Evolutionary conservation across 495 filamentous ascomycete genomes (phyloP).

Genomic region (Penicillium malachiteum): DNA sequence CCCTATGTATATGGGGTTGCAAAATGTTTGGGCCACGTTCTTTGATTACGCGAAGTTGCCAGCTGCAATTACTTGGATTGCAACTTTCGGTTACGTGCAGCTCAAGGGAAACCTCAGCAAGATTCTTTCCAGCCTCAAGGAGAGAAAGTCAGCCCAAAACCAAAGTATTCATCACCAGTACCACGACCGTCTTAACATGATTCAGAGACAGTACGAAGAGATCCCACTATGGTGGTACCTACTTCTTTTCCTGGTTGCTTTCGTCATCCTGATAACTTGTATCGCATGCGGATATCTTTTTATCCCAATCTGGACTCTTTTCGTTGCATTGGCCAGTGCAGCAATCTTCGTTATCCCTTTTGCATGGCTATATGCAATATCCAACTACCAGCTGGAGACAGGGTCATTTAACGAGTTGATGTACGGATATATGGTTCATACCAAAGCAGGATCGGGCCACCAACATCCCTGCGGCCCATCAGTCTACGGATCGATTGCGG

Average conservation of each 20-base stretch:
- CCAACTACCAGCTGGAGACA: constrained; percentile 53
- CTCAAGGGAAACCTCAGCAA: constrained; percentile 41
- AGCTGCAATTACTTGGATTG: constrained; percentile 56
- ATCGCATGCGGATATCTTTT: constrained; percentile 49
- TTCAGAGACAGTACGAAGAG: constrained; percentile 54
- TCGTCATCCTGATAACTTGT: constrained; percentile 47
- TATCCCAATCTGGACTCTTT: constrained; percentile 57
- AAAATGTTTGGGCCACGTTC: constrained; percentile 55
- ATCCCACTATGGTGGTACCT: constrained; percentile 57
- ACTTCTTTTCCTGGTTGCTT: constrained; percentile 43
- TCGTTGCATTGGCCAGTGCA: constrained; percentile 51
- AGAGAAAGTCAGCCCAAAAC: constrained; percentile 11
- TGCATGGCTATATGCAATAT: constrained; percentile 55
- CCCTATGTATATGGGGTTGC: constrained; percentile 51
- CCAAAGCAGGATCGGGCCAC: constrained; percentile 35
- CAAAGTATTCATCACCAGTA: constrained; percentile 52
- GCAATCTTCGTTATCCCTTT: constrained; percentile 53
- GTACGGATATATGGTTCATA: constrained; percentile 58
- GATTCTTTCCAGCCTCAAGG: constrained; percentile 30
- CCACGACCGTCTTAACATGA: constrained; percentile 53
- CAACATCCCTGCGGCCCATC: constrained; percentile 54
- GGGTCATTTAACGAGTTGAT: constrained; percentile 57
- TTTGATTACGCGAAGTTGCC: constrained; percentile 57
- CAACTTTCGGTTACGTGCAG: constrained; percentile 51
- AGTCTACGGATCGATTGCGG: constrained; percentile 51